phyloP scores from a whole-genome alignment of 495 filamentous ascomycete species.

The Lophiostoma macrostomum region DNA sequence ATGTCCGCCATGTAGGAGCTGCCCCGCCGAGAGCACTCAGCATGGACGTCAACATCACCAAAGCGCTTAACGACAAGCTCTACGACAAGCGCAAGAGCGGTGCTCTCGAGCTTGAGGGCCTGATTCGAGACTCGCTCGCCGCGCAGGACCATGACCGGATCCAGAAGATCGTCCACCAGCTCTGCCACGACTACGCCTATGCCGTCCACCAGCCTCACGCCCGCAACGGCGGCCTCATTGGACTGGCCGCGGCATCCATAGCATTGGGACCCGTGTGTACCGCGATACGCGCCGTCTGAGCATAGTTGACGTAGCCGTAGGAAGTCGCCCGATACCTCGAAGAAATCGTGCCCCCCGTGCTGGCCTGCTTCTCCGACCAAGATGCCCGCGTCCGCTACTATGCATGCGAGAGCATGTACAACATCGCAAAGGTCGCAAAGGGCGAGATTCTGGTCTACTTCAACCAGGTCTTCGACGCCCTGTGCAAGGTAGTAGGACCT shows the following conservation, averaged over 20 bases:
- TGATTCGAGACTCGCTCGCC: conserved; percentile 80
- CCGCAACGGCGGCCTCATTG: conserved; percentile 93
- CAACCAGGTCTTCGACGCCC: conserved; percentile 94
- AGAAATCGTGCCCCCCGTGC: conserved; percentile 90
- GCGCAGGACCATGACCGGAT: conserved; percentile 74
- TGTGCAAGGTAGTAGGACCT: conserved; percentile 73
- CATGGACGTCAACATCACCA: conserved; percentile 89
- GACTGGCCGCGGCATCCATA: conserved; percentile 93
- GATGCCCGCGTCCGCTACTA: conserved; percentile 98
- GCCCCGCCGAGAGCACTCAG: conserved; percentile 5
- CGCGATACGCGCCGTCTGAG: conserved; percentile 9
- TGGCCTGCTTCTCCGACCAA: conserved; percentile 98
- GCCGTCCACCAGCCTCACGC: conserved; percentile 97
- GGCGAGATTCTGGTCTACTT: conserved; percentile 95
- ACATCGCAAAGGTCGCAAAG: conserved; percentile 98
- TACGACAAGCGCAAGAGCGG: conserved; percentile 97
- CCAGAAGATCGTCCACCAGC: conserved; percentile 83
- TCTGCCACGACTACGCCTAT: conserved; percentile 97
- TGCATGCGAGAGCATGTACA: conserved; percentile 99
- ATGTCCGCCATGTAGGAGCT: conserved; percentile 29
- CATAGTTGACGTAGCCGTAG: conserved; percentile 38
- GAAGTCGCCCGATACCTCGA: conserved; percentile 87
- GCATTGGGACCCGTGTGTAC: conserved; percentile 64
- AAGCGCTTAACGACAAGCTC: conserved; percentile 92
- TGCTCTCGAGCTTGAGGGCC: conserved; percentile 92